Evolutionary conservation across 169 alveolate species (phyloP).

Genomic region (Plasmodium sp.): DNA sequence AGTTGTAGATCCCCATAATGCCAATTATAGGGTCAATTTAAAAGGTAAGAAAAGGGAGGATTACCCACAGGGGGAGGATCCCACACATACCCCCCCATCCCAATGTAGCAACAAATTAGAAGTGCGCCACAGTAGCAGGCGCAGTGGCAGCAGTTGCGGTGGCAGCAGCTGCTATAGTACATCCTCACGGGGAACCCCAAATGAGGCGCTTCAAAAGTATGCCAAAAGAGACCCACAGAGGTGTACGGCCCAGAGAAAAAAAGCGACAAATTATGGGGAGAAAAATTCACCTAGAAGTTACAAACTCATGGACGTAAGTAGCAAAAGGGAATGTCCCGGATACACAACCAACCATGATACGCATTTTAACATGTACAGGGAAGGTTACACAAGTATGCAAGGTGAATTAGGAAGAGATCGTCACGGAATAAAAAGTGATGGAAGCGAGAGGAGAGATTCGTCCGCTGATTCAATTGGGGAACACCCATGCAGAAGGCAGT

Average conservation of each 20-base stretch:
- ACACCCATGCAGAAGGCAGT: neutral
- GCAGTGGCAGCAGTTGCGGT: neutral
- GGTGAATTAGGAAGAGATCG: neutral
- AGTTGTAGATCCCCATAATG: neutral
- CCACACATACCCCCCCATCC: neutral
- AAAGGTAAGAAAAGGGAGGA: neutral
- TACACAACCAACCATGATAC: neutral
- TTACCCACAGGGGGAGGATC: neutral
- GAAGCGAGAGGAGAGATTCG: neutral
- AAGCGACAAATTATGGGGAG: neutral
- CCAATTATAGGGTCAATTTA: neutral
- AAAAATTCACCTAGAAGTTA: neutral
- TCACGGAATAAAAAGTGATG: neutral
- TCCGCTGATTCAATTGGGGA: conserved; percentile 4
- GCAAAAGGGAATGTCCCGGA: neutral
- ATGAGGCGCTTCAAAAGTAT: neutral
- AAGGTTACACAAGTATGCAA: neutral
- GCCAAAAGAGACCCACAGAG: neutral
- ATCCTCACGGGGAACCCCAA: neutral
- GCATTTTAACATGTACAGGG: neutral
- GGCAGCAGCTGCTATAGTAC: neutral
- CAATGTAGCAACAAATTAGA: neutral
- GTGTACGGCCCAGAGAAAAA: neutral
- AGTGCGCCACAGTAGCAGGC: neutral
- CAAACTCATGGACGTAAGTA: neutral